These are phyloP conservation scores for Xerocomus amazonicus DNA, from an alignment of 1,284 basidiomycete genomes.

Conservation along the genomic window DNA sequence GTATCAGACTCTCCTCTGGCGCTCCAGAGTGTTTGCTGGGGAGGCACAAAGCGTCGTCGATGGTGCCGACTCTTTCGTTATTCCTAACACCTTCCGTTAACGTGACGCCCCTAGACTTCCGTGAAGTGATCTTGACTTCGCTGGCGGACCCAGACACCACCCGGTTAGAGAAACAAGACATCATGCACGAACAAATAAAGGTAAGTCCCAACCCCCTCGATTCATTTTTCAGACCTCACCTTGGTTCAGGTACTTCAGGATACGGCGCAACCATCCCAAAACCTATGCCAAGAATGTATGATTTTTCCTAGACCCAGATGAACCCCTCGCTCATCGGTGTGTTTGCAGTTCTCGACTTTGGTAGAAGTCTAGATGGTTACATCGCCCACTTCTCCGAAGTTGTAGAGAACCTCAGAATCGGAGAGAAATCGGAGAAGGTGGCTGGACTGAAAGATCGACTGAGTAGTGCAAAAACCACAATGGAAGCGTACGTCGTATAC, in stretches of 20 bases:
- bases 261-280: constrained; percentile 16
- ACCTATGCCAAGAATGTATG: constrained; percentile 21
- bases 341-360: constrained; percentile 14
- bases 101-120: constrained; percentile 9
- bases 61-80: constrained; percentile 1
- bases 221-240: constrained; percentile 1
- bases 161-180: constrained; percentile 12
- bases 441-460: constrained; percentile 3
- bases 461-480: constrained; percentile 5
- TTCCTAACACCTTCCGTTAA: background rate
- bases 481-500: constrained; percentile 16
- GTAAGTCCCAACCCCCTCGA: background rate
- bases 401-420: constrained; percentile 7
- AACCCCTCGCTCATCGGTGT: background rate
- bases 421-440: constrained; percentile 10
- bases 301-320: background rate
- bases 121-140: constrained; percentile 16
- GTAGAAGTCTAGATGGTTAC: constrained; percentile 16
- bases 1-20: constrained; percentile 19
- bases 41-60: constrained; percentile 21
- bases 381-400: constrained; percentile 14
- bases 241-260: constrained; percentile 10
- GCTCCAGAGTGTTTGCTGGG: constrained; percentile 21
- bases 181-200: constrained; percentile 16
- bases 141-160: constrained; percentile 9